Evolutionary conservation across 106 monocot species (phyloP).

Genomic region (Ottelia alismoides): DNA sequence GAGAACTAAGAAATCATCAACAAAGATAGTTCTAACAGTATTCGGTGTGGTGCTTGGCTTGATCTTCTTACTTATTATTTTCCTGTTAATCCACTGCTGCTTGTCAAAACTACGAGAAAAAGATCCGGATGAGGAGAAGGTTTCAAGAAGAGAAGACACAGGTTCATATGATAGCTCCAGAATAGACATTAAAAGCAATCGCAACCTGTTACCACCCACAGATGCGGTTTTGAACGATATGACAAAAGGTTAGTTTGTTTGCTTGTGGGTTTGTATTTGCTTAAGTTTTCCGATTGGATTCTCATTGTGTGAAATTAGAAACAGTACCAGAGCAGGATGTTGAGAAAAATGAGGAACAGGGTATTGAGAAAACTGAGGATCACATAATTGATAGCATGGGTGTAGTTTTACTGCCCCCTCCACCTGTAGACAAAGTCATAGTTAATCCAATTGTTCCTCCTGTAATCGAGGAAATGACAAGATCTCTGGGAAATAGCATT

Average conservation of each 20-base stretch:
- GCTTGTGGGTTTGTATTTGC: background rate
- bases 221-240: constrained; percentile 14
- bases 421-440: constrained; percentile 37
- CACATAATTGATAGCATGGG: constrained; percentile 20
- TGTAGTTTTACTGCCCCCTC: constrained; percentile 24
- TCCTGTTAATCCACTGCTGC: constrained; percentile 18
- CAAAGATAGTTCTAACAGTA: constrained; percentile 46
- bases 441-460: constrained; percentile 28
- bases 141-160: constrained; percentile 21
- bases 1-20: constrained; percentile 28
- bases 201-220: constrained; percentile 14
- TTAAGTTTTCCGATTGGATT: constrained; percentile 2
- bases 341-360: no score
- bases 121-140: constrained; percentile 29
- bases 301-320: no score
- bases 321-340: constrained; percentile 17
- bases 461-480: constrained; percentile 9
- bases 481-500: constrained; percentile 16
- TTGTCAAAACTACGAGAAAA: constrained; percentile 70
- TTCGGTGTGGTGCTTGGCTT: constrained; percentile 41
- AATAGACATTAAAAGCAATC: constrained; percentile 23
- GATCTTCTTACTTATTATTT: constrained; percentile 37
- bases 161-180: constrained; percentile 17
- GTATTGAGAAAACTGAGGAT: background rate
- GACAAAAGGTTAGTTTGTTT: background rate